phyloP scores from a whole-genome alignment of 2,329 filamentous ascomycete species.

The Calycina marina region DNA sequence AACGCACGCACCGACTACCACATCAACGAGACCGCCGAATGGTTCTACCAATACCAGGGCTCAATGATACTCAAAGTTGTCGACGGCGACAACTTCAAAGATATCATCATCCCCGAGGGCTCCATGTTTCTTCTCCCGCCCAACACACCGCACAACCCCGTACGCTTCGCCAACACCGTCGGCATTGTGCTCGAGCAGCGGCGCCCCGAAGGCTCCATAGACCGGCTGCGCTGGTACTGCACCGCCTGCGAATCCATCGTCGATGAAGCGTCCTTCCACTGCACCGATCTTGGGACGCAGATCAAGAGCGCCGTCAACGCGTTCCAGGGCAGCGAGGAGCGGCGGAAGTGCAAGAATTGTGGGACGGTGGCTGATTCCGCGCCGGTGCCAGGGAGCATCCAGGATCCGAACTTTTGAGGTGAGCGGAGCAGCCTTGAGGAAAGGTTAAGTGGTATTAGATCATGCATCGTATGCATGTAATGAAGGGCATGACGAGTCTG shows the following conservation, averaged over 20 bases:
- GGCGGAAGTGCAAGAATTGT: slow-evolving; percentile 64
- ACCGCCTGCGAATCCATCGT: slow-evolving; percentile 53
- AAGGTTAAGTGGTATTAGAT: too few relatives aligned
- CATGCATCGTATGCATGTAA: too few relatives aligned
- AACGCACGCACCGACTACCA: slow-evolving; percentile 97
- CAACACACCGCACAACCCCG: slow-evolving; percentile 95
- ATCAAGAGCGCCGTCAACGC: slow-evolving; percentile 81
- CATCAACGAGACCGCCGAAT: slow-evolving; percentile 91
- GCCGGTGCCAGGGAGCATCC: slow-evolving; percentile 44
- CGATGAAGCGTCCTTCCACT: slow-evolving; percentile 77
- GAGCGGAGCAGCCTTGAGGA: not conserved
- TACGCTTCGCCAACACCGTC: slow-evolving; percentile 87
- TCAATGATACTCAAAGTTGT: slow-evolving; percentile 90
- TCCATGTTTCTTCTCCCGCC: slow-evolving; percentile 85
- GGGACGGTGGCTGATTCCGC: slow-evolving; percentile 60
- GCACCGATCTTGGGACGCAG: slow-evolving; percentile 81
- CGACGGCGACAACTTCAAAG: slow-evolving; percentile 56
- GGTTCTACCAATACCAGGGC: slow-evolving; percentile 94
- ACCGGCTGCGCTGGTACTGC: slow-evolving; percentile 89
- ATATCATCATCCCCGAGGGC: slow-evolving; percentile 82
- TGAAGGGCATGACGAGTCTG: too few relatives aligned
- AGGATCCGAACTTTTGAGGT: slow-evolving; percentile 37
- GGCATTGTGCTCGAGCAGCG: slow-evolving; percentile 84
- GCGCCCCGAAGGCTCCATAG: slow-evolving; percentile 52
- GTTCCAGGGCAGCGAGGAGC: slow-evolving; percentile 56